Base-by-base conservation (phyloP, 1,284 basidiomycete genomes). In the Ustilago tritici region DNA sequence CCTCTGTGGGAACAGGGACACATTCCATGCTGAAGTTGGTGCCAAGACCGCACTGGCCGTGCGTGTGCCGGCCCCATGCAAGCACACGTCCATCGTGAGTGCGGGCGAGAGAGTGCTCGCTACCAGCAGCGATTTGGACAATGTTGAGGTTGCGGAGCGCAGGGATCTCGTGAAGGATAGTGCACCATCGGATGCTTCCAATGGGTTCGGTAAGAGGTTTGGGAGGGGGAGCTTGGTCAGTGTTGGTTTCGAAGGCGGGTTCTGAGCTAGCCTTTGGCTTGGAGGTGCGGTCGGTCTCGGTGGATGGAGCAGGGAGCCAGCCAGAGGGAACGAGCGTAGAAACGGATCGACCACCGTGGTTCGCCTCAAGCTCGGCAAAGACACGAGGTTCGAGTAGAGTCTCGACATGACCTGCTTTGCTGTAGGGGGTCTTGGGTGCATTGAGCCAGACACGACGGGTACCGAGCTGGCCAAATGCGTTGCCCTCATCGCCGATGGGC, bases 401-500 rank as follows among this genome's bases (percentile, higher is more conserved):
- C 40, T 92, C 90, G 2, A 91, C 88, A 23, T 71, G 70, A 8
- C 60, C 61, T 3, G 67, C 87, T 87, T 75, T 75, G 60, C 61
- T 70, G 49, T 68, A 71, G 8, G 66, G 76, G 4, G 72, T 73
- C 92, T 89, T 78, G 89, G 92, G 79, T 88, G 90, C 82, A 91
- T 90, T 81, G 36, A 85, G 71, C 53, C 71, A 46, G 4, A 83
- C 77, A 2, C 67, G 65, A 5, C 79, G 63, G 12, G 74, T 69
- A 14, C 94, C 95, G 12, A 98, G 91, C 87, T 98, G 95, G 1
- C 94, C 93, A 85, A 92, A 91, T 0, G 89, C 88, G 87, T 98
- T 98, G n/a, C 92, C 95, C 9, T 90, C 87, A 61, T 91, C 90
- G 70, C 91, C 91, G 54, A 94, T 89, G 0, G 95, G 93, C 70